Base-by-base conservation (phyloP, 805 yeast genomes). In the Hanseniaspora jakobsenii region DNA sequence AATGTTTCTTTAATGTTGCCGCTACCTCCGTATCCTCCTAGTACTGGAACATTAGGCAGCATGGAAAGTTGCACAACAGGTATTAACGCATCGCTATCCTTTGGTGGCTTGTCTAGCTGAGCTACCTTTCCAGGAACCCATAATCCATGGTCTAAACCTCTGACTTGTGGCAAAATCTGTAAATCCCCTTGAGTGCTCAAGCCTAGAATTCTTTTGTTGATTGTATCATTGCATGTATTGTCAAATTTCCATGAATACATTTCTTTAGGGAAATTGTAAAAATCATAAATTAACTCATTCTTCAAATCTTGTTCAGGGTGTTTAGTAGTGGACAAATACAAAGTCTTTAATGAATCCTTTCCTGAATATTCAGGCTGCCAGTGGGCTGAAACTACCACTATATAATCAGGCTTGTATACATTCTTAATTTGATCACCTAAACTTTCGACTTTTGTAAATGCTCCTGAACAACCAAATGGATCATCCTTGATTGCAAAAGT, bases 101-200 rank as follows among this genome's bases (percentile, higher is more conserved):
- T 26, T 12, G 48, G 48, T 23, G 38, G 41, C 14, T 49, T 51
- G 22, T 51, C 54, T 32, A 73, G 67, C 50, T 81, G 80, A 6
- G 83, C 84, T 19, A 78, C 81, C 54, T 79, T 75, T 48, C 78
- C 66, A 1, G 89, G 89, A 5, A 79, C 86, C 85, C 89, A 82
- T 6, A 69, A 78, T 6, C 94, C 94, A 61, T 82, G 93, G 56
- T 82, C 94, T 18, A 83, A 59, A 8, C 91, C 91, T 46, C 91
- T 64, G 29, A 49, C 35, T 23, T 45, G 47, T 12, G 35, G 29
- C 32, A 44, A n/a, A 51, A 41, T 21, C 45, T 43, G 8, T 17
- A 16, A 6, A 32, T 13, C 5, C n/a, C 26, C 2, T 27, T 3
- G 23, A 13, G 16, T 13, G 7, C 32, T 17, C n/a, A 46, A 27